These are phyloP conservation scores for Tricholoma terreum DNA, from an alignment of 768 basidiomycete genomes.

Conservation along the genomic window DNA sequence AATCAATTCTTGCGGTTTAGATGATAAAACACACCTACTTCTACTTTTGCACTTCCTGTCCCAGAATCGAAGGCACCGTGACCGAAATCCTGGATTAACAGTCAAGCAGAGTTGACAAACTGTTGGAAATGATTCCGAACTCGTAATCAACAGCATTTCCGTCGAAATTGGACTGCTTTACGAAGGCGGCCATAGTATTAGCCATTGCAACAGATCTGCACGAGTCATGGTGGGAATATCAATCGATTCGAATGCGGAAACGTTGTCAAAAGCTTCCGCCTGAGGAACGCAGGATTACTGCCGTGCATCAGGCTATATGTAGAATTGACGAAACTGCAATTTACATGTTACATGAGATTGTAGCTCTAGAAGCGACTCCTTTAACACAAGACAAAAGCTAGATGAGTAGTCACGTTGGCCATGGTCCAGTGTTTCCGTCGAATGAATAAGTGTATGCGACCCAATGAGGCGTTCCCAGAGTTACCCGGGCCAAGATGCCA, in stretches of 20 bases:
- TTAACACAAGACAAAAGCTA: not conserved
- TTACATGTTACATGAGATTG: slow-evolving; percentile 51
- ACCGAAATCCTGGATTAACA: slow-evolving; percentile 51
- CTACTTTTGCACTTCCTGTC: slow-evolving; percentile 51
- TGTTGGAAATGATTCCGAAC: slow-evolving; percentile 20
- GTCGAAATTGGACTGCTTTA: slow-evolving; percentile 57
- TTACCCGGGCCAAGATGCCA: slow-evolving; percentile 34
- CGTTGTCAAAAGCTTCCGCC: slow-evolving; percentile 59
- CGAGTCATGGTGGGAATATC: slow-evolving; percentile 55
- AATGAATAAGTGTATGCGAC: slow-evolving; percentile 42
- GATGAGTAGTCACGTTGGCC: slow-evolving; percentile 33
- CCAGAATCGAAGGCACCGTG: slow-evolving; percentile 52
- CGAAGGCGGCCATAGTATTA: slow-evolving; percentile 62
- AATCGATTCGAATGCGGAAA: slow-evolving; percentile 60
- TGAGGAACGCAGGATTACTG: slow-evolving; percentile 52
- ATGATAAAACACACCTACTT: not conserved
- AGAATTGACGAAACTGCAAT: not conserved
- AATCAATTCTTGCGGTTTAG: not conserved
- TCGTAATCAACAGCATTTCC: slow-evolving; percentile 78
- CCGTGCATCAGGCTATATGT: slow-evolving; percentile 1
- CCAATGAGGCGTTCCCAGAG: slow-evolving; percentile 50
- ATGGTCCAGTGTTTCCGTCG: slow-evolving; percentile 46
- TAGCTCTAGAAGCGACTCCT: slow-evolving; percentile 38
- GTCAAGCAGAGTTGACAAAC: slow-evolving; percentile 1
- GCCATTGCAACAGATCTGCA: slow-evolving; percentile 63